Conservation (phyloP, 2,329 filamentous ascomycete genomes). For the Byssoonygena ceratinophila region DNA sequence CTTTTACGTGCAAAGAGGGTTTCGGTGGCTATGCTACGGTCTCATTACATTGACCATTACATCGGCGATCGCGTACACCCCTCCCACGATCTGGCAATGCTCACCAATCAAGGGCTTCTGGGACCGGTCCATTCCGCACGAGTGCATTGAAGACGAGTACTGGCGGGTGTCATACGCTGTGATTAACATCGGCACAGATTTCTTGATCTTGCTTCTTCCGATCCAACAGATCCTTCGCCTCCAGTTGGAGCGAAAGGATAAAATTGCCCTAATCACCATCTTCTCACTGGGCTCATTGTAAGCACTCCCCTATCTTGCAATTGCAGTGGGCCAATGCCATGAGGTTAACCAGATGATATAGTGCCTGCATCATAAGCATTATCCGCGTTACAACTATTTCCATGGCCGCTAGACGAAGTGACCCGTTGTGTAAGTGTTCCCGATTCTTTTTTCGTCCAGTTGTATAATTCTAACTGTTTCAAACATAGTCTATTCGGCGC, state of each 20-base stretch:
- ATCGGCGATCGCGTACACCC: conserved; percentile 10
- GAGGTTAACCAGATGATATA: conserved; percentile 13
- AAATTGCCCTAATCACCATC: conserved; percentile 15
- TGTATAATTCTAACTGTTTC: neutral
- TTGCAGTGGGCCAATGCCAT: neutral
- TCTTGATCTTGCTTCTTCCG: conserved; percentile 13
- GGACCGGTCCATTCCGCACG: conserved; percentile 12
- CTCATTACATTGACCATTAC: conserved; percentile 9
- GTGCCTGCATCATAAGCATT: conserved; percentile 35
- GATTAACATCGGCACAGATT: conserved; percentile 14
- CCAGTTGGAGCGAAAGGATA: conserved; percentile 12
- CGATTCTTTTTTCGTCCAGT: neutral
- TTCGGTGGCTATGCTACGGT: conserved; percentile 14
- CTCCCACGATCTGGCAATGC: conserved; percentile 15
- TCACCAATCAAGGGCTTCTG: conserved; percentile 12
- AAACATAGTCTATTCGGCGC: conserved; percentile 5
- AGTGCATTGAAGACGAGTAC: conserved; percentile 9
- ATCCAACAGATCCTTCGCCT: conserved; percentile 13
- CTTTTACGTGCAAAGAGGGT: conserved; percentile 10
- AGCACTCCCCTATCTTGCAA: neutral
- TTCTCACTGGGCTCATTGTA: conserved; percentile 15
- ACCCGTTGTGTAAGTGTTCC: conserved; percentile 14
- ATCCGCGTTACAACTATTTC: conserved; percentile 25
- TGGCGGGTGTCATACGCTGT: conserved; percentile 12
- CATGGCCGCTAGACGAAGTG: neutral